A percentile compares a stretch with the other conserved stretches of the same genome.
phyloP scores from a whole-genome alignment of 176 grass and related monocot genomes.

The Oryza rufipogon region DNA sequence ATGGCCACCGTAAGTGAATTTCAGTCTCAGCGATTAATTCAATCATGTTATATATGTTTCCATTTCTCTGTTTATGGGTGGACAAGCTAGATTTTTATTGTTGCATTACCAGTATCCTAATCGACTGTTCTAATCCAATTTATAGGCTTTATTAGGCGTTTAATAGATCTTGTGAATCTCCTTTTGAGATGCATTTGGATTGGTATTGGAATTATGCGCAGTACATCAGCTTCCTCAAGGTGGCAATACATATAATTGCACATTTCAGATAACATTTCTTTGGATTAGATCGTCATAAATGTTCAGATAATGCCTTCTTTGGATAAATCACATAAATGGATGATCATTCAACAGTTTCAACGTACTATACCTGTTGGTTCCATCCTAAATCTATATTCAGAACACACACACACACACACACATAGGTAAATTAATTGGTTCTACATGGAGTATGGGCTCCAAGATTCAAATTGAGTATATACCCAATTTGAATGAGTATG shows the following conservation, averaged over 20 bases:
- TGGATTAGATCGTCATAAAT: too few species aligned
- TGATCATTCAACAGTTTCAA: neutral
- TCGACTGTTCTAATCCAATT: neutral
- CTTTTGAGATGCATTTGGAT: neutral
- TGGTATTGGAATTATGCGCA: neutral
- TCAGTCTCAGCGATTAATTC: neutral
- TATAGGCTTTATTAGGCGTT: neutral
- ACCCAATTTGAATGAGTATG: too few species aligned
- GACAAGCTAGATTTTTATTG: too few species aligned
- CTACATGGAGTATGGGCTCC: too few species aligned
- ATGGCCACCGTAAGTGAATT: constrained; percentile 64
- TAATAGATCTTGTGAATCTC: neutral
- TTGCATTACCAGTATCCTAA: too few species aligned
- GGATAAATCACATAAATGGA: neutral
- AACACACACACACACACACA: too few species aligned
- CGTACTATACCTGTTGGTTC: neutral
- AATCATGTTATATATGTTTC: too few species aligned
- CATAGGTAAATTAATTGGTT: too few species aligned
- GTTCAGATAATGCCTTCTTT: neutral
- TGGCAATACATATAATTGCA: neutral
- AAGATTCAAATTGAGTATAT: too few species aligned
- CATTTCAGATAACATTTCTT: neutral
- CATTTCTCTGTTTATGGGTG: too few species aligned
- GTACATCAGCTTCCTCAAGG: neutral
- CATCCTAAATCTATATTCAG: neutral